Base-by-base conservation (phyloP, 306 rosid species). In the Pterocarpus macrocarpus region DNA sequence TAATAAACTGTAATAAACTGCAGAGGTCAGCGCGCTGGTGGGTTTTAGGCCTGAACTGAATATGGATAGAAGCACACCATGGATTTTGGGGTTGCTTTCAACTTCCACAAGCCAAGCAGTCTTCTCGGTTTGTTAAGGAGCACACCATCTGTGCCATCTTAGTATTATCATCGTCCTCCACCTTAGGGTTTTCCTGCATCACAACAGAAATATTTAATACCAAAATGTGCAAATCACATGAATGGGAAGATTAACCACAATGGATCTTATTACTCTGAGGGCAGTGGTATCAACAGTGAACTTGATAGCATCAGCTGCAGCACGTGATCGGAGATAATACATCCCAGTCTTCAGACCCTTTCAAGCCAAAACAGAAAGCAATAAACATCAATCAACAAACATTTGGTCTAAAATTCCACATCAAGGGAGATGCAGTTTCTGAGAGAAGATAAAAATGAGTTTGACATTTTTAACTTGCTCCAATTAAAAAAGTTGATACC, bases 281-380 rank as follows among this genome's bases (percentile, higher is more conserved):
- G 78, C 61, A 44, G 95, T 47, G 17, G 93, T 82, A 84, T 94
- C 97, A 5, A 94, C 97, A 8, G 98, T 92, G 77, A 94, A 91
- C 89, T 94, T 91, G 85, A 94, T 94, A 35, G 98, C 98, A 35
- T 94, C 97, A 6, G 92, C 92, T 33, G 97, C 98, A 9, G 98
- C 94, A 6, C 89, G 89, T 58, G 94, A 80, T 63, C 97, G 87
- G 30, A 94, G 94, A 80, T 94, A 92, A 79, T 92, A 94, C 98
- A 94, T 92, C 53, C 98, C 97, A 5, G 97, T 92, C 79, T 94
- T 94, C 79, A 94, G 74, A 67, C 98, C 98, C 97, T 92, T 49
- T 58, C 22, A 38, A 52, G 52, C 8, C 65, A 30, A 82, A 47
- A 39, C 45, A 83, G 33, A 68, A 65, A 28, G 33, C 39, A 68